Evolutionary conservation across 768 basidiomycete genomes (phyloP).

Genomic region (Russula vinacea): DNA sequence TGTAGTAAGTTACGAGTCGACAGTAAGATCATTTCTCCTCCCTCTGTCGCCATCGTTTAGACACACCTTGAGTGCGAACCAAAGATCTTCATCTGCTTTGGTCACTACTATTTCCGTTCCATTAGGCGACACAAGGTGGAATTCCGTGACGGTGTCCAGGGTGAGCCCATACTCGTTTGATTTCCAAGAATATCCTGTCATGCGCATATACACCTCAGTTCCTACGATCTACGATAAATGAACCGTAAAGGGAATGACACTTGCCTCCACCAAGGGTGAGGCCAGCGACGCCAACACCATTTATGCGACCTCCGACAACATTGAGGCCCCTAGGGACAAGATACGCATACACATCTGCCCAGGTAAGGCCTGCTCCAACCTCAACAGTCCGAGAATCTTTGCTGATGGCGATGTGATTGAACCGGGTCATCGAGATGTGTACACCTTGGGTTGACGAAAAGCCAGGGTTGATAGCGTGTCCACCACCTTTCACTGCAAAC

Average conservation of each 20-base stretch:
- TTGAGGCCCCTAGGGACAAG: slow-evolving; percentile 26
- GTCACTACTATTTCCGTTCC: slow-evolving; percentile 27
- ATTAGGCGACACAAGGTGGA: slow-evolving; percentile 30
- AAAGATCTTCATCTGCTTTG: slow-evolving; percentile 25
- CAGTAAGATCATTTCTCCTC: background rate
- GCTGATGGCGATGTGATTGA: background rate
- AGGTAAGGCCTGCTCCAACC: slow-evolving; percentile 30
- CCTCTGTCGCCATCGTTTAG: background rate
- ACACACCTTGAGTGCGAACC: slow-evolving; percentile 23
- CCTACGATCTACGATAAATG: too few relatives aligned
- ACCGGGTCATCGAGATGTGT: background rate
- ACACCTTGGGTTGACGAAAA: background rate
- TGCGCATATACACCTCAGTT: background rate
- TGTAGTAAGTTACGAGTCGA: background rate
- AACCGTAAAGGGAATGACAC: background rate
- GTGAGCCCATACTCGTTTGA: slow-evolving; percentile 30
- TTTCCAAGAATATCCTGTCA: slow-evolving; percentile 24
- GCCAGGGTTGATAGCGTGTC: background rate
- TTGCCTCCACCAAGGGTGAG: slow-evolving; percentile 28
- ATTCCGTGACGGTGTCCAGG: slow-evolving; percentile 27
- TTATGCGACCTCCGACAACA: slow-evolving; percentile 29
- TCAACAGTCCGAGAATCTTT: slow-evolving; percentile 12
- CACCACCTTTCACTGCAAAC: background rate
- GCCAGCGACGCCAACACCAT: slow-evolving; percentile 31
- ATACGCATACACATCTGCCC: slow-evolving; percentile 31